Conservation (phyloP, 108 stramenopile species). For the Skeletonema potamos region DNA sequence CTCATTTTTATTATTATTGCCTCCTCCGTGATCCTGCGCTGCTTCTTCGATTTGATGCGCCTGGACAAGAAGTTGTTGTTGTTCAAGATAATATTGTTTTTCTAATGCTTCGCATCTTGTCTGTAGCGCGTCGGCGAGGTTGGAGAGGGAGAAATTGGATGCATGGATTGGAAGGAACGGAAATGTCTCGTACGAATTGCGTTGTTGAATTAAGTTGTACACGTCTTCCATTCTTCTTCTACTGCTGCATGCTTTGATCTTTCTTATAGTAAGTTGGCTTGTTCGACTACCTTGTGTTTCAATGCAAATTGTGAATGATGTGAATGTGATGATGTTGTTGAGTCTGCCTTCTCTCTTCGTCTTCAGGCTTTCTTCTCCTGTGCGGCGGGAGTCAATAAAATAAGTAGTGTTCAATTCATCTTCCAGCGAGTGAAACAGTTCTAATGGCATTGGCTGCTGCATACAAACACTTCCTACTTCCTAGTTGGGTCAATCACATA, state of each 20-base stretch:
- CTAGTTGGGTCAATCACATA: too few relatives aligned
- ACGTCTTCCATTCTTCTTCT: conserved; percentile 44
- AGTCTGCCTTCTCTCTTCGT: too few relatives aligned
- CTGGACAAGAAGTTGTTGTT: conserved; percentile 34
- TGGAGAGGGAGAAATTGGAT: conserved; percentile 57
- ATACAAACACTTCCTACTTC: too few relatives aligned
- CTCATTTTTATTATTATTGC: conserved; percentile 19
- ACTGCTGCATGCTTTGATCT: background rate
- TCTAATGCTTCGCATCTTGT: conserved; percentile 66
- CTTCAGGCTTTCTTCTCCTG: too few relatives aligned
- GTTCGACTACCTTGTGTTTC: too few relatives aligned
- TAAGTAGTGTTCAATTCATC: too few relatives aligned
- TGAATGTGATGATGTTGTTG: too few relatives aligned
- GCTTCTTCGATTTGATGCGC: conserved; percentile 18
- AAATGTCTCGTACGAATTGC: conserved; percentile 69
- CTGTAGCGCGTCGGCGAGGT: conserved; percentile 68
- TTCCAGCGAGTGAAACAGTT: too few relatives aligned
- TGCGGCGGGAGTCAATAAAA: too few relatives aligned
- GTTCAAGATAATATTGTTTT: conserved; percentile 51
- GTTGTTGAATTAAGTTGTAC: conserved; percentile 51
- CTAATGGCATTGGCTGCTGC: too few relatives aligned
- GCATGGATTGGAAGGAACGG: conserved; percentile 77
- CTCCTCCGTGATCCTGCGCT: background rate
- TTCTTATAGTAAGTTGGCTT: too few relatives aligned
- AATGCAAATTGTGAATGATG: too few relatives aligned